Conservation (phyloP, 1,284 basidiomycete genomes). For the Melampsora americana region DNA sequence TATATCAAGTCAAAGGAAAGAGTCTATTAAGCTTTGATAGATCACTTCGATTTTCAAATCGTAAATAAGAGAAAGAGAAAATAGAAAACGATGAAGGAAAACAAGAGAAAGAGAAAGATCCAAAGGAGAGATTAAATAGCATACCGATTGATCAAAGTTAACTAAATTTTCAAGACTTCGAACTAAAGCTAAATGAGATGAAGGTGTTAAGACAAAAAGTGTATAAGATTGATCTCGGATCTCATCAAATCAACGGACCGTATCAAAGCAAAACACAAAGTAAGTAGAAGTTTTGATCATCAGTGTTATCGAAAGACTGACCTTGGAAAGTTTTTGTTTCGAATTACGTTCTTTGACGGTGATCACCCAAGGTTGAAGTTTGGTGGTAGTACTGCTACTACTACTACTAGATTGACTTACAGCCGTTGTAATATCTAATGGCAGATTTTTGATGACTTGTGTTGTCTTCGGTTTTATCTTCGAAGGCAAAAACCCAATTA, state of each 20-base stretch:
- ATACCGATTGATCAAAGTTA: constrained; percentile 21
- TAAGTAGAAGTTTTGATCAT: background rate
- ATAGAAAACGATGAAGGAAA: background rate
- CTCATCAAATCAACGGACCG: background rate
- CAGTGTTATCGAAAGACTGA: background rate
- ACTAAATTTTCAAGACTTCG: constrained; percentile 19
- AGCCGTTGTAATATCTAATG: too few species aligned
- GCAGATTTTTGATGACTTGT: too few species aligned
- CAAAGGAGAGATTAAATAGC: background rate
- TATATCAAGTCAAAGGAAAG: too few species aligned
- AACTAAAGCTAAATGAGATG: constrained; percentile 26
- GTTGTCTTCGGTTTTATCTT: too few species aligned
- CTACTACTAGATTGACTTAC: too few species aligned
- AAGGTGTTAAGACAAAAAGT: constrained; percentile 33
- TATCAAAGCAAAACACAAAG: too few species aligned
- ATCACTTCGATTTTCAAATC: background rate
- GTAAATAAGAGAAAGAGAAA: background rate
- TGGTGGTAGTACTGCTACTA: too few species aligned
- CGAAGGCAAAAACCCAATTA: too few species aligned
- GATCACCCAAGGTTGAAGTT: background rate
- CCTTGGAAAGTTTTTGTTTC: background rate
- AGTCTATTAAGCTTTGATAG: too few species aligned
- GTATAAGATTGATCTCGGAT: constrained; percentile 28
- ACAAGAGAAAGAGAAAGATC: background rate
- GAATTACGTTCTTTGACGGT: constrained; percentile 3